A percentile compares a stretch with the other conserved stretches of the same genome.
Conservation (phyloP, 2,329 filamentous ascomycete genomes). For the Setomelanomma holmii region DNA sequence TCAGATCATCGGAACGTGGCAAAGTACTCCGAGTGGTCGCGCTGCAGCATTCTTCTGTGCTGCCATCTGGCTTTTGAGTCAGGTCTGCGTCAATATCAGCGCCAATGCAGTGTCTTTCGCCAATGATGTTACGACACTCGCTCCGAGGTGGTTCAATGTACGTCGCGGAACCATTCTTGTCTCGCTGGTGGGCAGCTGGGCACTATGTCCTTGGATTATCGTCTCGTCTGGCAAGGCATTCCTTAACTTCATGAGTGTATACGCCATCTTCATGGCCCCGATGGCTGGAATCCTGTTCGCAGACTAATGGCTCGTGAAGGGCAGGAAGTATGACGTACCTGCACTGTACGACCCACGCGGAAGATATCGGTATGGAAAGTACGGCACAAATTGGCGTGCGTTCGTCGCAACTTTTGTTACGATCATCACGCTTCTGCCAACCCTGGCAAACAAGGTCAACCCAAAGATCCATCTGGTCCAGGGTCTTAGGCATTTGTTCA, state of each 20-base stretch:
- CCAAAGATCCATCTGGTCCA: conserved; percentile 19
- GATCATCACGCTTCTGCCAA: conserved; percentile 23
- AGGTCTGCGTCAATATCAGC: conserved; percentile 29
- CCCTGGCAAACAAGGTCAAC: conserved; percentile 26
- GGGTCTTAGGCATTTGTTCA: conserved; percentile 34
- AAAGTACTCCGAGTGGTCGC: conserved; percentile 15
- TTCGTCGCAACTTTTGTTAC: conserved; percentile 21
- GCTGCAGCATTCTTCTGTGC: conserved; percentile 27
- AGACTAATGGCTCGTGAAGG: conserved; percentile 33
- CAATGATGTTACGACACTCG: conserved; percentile 25
- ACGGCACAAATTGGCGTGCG: conserved; percentile 31
- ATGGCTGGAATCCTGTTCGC: conserved; percentile 22
- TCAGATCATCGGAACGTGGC: conserved; percentile 26
- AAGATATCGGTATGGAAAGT: conserved; percentile 21
- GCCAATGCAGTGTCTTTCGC: conserved; percentile 32
- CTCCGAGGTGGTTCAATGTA: conserved; percentile 30
- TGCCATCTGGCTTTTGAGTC: conserved; percentile 20
- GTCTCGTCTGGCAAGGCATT: conserved; percentile 21
- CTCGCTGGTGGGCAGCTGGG: conserved; percentile 23
- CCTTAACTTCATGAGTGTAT: conserved; percentile 33
- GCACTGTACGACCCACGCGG: conserved; percentile 26
- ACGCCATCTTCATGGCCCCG: conserved; percentile 33
- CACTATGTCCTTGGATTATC: conserved; percentile 31
- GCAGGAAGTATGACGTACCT: conserved; percentile 23
- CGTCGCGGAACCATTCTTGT: conserved; percentile 23